Percentiles rank a stretch among this genome's conserved stretches.
phyloP scores from a whole-genome alignment of 2,329 filamentous ascomycete genomes.

The Trichoderma cornu-damae region DNA sequence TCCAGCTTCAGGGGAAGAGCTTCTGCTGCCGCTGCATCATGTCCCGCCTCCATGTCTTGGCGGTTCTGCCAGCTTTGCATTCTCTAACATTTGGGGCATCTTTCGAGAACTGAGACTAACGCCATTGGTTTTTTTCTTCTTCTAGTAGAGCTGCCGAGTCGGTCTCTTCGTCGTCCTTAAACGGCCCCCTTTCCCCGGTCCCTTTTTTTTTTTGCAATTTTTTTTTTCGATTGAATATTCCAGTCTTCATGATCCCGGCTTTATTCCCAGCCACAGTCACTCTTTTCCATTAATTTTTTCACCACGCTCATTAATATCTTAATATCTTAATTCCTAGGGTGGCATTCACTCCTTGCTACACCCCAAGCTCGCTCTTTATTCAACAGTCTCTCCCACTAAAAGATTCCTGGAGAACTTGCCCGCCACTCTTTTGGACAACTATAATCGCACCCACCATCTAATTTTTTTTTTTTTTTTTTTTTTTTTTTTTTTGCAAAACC shows the following conservation, averaged over 20 bases:
- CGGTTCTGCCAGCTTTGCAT: slow-evolving; percentile 12
- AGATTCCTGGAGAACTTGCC: slow-evolving; percentile 52
- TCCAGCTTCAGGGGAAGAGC: slow-evolving; percentile 21
- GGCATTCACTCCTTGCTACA: slow-evolving; percentile 27
- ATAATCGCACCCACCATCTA: slow-evolving; percentile 20
- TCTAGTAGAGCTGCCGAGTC: slow-evolving; percentile 39
- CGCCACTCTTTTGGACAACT: slow-evolving; percentile 42
- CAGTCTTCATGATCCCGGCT: slow-evolving; percentile 42
- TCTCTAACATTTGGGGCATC: slow-evolving; percentile 23
- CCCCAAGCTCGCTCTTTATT: slow-evolving; percentile 34
- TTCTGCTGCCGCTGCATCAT: slow-evolving; percentile 17
- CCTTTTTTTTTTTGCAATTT: slow-evolving; percentile 37
- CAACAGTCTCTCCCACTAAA: slow-evolving; percentile 37
- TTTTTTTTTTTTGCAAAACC: no score
- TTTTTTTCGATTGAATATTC: slow-evolving; percentile 18
- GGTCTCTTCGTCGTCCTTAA: slow-evolving; percentile 40
- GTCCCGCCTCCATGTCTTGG: slow-evolving; percentile 16
- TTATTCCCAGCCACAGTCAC: slow-evolving; percentile 50
- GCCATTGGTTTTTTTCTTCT: slow-evolving; percentile 27
- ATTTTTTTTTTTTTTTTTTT: no score
- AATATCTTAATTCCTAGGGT: slow-evolving; percentile 46
- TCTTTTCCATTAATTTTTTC: slow-evolving; percentile 49
- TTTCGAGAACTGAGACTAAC: slow-evolving; percentile 28
- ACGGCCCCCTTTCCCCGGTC: slow-evolving; percentile 41
- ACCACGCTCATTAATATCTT: slow-evolving; percentile 56